These are phyloP conservation scores for Setaria viridis DNA, from an alignment of 202 grass and related monocot genomes.

Conservation along the genomic window DNA sequence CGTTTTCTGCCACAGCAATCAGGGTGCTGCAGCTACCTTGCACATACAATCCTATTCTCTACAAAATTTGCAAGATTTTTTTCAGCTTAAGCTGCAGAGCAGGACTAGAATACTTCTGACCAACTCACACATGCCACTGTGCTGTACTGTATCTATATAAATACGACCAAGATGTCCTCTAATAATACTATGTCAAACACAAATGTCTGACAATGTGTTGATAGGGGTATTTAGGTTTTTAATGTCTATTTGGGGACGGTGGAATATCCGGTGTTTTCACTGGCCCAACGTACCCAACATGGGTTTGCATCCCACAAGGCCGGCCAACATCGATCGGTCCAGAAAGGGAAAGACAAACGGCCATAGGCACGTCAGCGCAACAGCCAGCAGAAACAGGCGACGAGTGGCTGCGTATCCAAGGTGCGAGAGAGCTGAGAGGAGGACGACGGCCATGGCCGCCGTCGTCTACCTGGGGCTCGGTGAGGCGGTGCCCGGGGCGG, in stretches of 20 bases:
- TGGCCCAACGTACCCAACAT: not conserved
- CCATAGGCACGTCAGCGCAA: not conserved
- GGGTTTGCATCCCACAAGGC: not conserved
- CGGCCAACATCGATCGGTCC: not conserved
- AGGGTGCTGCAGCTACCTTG: too few species aligned
- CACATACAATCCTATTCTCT: not conserved
- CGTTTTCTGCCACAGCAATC: not conserved
- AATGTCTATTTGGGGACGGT: not conserved
- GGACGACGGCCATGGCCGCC: not conserved
- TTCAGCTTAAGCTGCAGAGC: not conserved
- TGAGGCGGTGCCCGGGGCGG: constrained; percentile 39
- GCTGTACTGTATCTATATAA: not conserved
- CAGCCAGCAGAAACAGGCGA: not conserved
- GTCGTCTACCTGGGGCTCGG: constrained; percentile 56
- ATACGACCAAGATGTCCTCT: not conserved
- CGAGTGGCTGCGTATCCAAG: constrained; percentile 28
- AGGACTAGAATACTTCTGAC: not conserved
- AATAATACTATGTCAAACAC: not conserved
- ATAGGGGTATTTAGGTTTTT: not conserved
- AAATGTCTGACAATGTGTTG: not conserved
- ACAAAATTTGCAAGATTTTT: not conserved
- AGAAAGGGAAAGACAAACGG: not conserved
- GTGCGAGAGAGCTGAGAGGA: not conserved
- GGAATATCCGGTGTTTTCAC: constrained; percentile 4
- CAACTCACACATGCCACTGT: not conserved